Evolutionary conservation across 1,284 basidiomycete species (phyloP).

Genomic region (Exsudoporus floridanus): DNA sequence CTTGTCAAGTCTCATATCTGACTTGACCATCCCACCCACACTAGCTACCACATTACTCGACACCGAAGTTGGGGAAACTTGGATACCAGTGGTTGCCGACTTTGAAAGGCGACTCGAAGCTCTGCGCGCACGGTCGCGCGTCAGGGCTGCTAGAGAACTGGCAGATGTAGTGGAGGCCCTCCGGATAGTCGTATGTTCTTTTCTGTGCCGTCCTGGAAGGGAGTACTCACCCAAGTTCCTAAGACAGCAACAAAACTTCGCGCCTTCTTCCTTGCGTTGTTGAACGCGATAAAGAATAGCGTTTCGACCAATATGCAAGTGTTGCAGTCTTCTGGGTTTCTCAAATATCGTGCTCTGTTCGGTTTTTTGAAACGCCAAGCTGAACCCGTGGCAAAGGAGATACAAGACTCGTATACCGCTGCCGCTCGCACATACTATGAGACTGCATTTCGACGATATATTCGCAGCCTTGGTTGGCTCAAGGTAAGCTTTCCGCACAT

Average conservation of each 20-base stretch:
- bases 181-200: conserved; percentile 69
- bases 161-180: conserved; percentile 83
- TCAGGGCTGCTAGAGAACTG: conserved; percentile 83
- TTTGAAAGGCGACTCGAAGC: conserved; percentile 77
- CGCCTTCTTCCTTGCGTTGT: conserved; percentile 79
- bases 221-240: conserved; percentile 1
- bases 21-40: conserved; percentile 81
- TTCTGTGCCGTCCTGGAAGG: not conserved
- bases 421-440: conserved; percentile 92
- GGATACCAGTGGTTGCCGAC: conserved; percentile 78
- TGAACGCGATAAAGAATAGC: conserved; percentile 79
- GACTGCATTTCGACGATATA: conserved; percentile 91
- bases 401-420: conserved; percentile 85
- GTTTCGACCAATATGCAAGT: conserved; percentile 94
- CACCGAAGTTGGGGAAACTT: conserved; percentile 77
- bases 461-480: conserved; percentile 75
- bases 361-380: conserved; percentile 85
- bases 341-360: conserved; percentile 85
- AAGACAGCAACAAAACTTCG: conserved; percentile 88
- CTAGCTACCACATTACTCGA: conserved; percentile 83
- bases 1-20: conserved; percentile 75
- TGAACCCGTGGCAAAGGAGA: conserved; percentile 79
- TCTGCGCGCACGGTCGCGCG: conserved; percentile 68
- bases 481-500: conserved; percentile 48
- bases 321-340: conserved; percentile 83